Evolutionary conservation across 2,329 filamentous ascomycete genomes (phyloP), one percentile per base, ranked within the genome.

Genomic region (Alternaria sp.): DNA sequence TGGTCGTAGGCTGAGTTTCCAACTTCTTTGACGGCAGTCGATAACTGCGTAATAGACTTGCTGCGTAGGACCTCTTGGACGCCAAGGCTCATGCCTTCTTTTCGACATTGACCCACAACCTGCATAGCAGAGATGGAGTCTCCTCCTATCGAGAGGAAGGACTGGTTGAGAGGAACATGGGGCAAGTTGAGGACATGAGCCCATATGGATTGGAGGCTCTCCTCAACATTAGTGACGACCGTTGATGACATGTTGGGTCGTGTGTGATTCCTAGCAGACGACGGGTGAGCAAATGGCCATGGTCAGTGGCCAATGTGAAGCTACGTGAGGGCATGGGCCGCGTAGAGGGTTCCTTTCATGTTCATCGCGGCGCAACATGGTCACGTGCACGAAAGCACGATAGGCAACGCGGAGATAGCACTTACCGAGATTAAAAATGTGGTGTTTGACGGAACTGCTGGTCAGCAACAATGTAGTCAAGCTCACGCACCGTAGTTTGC

Each of bases 41-140:
- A 72, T 1, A 78, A 62, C 41, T 75, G 71, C 2, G 45, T 64
- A 34, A 83, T 80, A 1, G 81, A 83, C 57, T 79, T 81, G 68
- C 79, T 80, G 14, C 78, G 80, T 31, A 84, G 70, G 3, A 84
- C 77, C 24, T 83, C 80, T 61, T 82, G 81, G 10, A 84, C 80
- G 10, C 77, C 80, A 24, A 83, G 68, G 11, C 78, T 75, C 56
- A 83, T 72, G 1, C 80, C 80, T 34, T 73, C 69, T 64, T 81
- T 81, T 46, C 80, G 81, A 59, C 79, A 82, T 34, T 80, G 74
- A 2, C 79, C 79, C 56, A 81, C 77, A 37, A 81, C 81, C 46
- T 81, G 81, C 78, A 84, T 83, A 0, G 82, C 81, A 39, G 81
- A 81, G 54, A 83, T 82, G 0, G 80, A 82, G 55, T 83, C 81